Conservation (phyloP, 2,329 filamentous ascomycete genomes). For the Aspergillus intermedius region DNA sequence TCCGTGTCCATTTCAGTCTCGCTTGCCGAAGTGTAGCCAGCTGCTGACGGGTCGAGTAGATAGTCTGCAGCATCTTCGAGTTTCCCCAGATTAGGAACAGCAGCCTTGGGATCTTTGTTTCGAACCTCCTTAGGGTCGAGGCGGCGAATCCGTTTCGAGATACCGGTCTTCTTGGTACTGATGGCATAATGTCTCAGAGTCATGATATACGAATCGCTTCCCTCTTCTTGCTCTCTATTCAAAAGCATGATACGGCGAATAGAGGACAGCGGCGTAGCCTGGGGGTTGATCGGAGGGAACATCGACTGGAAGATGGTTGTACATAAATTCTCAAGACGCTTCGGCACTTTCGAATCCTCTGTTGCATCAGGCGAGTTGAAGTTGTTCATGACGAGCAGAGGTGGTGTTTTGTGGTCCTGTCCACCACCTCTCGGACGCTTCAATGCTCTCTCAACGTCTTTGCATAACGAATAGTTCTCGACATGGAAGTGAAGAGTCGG, state of each 20-base stretch:
- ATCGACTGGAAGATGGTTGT: slow-evolving; percentile 94
- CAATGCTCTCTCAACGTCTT: slow-evolving; percentile 78
- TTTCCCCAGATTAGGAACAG: slow-evolving; percentile 80
- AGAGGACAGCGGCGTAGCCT: slow-evolving; percentile 80
- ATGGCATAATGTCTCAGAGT: slow-evolving; percentile 94
- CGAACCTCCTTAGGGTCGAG: slow-evolving; percentile 82
- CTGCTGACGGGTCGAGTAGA: slow-evolving; percentile 70
- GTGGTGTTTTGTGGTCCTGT: slow-evolving; percentile 79
- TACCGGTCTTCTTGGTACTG: slow-evolving; percentile 75
- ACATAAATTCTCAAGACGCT: slow-evolving; percentile 84
- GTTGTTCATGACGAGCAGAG: slow-evolving; percentile 97
- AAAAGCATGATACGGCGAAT: slow-evolving; percentile 86
- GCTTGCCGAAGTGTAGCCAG: slow-evolving; percentile 86
- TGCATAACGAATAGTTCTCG: slow-evolving; percentile 88
- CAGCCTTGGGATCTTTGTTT: slow-evolving; percentile 57
- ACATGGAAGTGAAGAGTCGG: slow-evolving; percentile 92
- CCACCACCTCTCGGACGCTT: slow-evolving; percentile 75
- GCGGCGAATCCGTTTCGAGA: slow-evolving; percentile 76
- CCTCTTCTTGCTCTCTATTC: slow-evolving; percentile 62
- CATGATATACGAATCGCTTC: slow-evolving; percentile 67
- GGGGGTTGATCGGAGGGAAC: slow-evolving; percentile 91
- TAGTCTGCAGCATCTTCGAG: slow-evolving; percentile 93
- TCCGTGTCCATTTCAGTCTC: slow-evolving; percentile 92
- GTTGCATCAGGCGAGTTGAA: slow-evolving; percentile 61
- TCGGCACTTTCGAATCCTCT: slow-evolving; percentile 65